phyloP scores from a whole-genome alignment of 495 filamentous ascomycete species.

The Cercophora samala region DNA sequence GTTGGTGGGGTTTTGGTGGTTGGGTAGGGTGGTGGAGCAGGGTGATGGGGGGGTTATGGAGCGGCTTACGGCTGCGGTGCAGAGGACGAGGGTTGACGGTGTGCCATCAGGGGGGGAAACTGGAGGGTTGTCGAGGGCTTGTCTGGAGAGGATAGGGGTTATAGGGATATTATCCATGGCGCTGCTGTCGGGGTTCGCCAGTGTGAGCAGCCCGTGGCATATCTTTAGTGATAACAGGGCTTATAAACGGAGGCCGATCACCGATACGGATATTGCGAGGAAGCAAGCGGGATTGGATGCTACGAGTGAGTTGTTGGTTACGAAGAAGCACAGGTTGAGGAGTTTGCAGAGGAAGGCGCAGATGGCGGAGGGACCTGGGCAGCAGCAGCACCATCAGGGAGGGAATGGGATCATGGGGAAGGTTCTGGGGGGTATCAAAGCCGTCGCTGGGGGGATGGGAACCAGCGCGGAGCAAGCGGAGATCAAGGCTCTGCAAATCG shows the following conservation, averaged over 20 bases:
- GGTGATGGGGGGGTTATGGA: conserved; percentile 36
- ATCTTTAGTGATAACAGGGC: conserved; percentile 60
- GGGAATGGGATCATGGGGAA: conserved; percentile 62
- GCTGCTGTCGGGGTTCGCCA: conserved; percentile 75
- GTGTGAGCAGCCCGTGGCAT: conserved; percentile 76
- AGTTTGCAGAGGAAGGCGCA: conserved; percentile 58
- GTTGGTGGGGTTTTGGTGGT: conserved; percentile 69
- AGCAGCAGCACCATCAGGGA: conserved; percentile 8
- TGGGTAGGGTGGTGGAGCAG: conserved; percentile 56
- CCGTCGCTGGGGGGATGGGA: conserved; percentile 55
- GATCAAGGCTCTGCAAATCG: conserved; percentile 62
- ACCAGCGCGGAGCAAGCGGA: conserved; percentile 59
- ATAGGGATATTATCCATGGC: conserved; percentile 83
- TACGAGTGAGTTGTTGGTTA: conserved; percentile 67
- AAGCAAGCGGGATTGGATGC: conserved; percentile 72
- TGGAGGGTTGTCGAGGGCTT: conserved; percentile 62
- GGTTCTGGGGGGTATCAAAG: conserved; percentile 52
- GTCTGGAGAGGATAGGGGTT: conserved; percentile 72
- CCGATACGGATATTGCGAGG: conserved; percentile 65
- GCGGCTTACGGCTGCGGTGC: conserved; percentile 1
- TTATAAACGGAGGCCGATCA: conserved; percentile 49
- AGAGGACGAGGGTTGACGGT: conserved; percentile 7
- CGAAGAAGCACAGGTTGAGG: conserved; percentile 64
- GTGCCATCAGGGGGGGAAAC: conserved; percentile 15
- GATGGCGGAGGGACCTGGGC: conserved; percentile 38